phyloP scores from a whole-genome alignment of 2,329 filamentous ascomycete species.

The Trichoderma asperellum region DNA sequence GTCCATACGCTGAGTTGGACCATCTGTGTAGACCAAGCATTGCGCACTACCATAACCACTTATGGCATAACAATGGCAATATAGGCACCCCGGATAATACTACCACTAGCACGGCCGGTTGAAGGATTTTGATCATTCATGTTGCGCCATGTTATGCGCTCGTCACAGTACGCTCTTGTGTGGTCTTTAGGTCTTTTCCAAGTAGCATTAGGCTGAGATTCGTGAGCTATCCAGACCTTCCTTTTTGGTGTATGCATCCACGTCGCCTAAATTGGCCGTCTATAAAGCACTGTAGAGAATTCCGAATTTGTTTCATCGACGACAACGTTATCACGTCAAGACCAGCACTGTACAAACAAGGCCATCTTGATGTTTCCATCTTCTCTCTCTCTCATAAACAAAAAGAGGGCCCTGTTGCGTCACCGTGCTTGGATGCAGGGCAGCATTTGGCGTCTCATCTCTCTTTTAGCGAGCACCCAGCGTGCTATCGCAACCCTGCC shows the following conservation, averaged over 20 bases:
- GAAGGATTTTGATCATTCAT: neutral
- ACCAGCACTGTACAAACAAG: no score
- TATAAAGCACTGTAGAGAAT: neutral
- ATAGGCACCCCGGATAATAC: no score
- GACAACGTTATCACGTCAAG: no score
- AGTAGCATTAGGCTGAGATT: neutral
- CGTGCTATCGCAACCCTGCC: neutral
- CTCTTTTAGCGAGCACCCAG: neutral
- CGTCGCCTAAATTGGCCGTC: neutral
- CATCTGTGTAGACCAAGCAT: neutral
- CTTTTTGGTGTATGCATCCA: neutral
- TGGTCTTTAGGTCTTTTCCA: neutral
- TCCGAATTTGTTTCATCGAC: neutral
- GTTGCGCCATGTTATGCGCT: neutral
- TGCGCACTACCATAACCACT: neutral
- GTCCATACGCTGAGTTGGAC: neutral
- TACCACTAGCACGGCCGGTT: neutral
- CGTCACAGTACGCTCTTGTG: neutral
- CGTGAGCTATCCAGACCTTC: neutral
- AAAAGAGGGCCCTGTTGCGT: conserved; percentile 4
- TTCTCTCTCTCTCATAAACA: neutral
- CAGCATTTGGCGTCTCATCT: neutral
- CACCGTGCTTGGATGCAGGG: neutral
- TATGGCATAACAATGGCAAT: neutral
- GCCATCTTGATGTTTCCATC: neutral